Base-by-base conservation (phyloP, 2,329 filamentous ascomycete genomes). In the Pseudogymnoascus sp. region DNA sequence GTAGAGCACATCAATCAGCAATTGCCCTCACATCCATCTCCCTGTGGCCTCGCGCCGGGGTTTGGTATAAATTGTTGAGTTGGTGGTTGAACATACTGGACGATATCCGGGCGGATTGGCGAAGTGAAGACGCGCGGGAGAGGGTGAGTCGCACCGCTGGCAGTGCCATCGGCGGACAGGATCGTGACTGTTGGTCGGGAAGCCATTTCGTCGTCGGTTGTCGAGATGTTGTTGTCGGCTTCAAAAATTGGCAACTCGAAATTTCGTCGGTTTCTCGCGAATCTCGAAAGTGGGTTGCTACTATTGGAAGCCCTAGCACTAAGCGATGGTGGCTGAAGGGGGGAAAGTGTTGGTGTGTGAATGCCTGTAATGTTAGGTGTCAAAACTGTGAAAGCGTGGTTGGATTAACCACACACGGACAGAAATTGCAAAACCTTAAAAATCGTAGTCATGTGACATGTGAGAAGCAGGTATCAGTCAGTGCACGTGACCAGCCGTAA, bases 31-130 rank as follows among this genome's bases (percentile, higher is more conserved):
- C n/a, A 26, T 40, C 24, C 19, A 31, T 29, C 26, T 56, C 59
- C 19, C 19, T 40, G 5, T 13, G 33, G 33, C 59, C 24, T 42
- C 19, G 59, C 59, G 59, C 59, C 33, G 4, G 29, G 29, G 10
- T 56, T 19, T 56, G 26, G 7, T 33, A 56, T 21, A 56, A 33
- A 19, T 56, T 61, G 33, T 61, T 42, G 59, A 61, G 19, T 40
- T 35, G 21, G 33, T 26, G 59, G 59, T 33, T 40, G 35, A 61
- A 64, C 89, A 81, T 93, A 89, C 87, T 97, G 93, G 78, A 99
- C 95, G 79, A 99, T 96, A 83, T 99, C 95, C 76, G 93, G 90
- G 80, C 95, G 93, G 86, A 99, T 97, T 74, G 95, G 95, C 74
- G 90, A 86, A 81, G 86, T 87, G 90, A 99, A 99, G 83, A 99